Percentiles rank a stretch among this genome's conserved stretches.
Evolutionary conservation across 129 eudicot species (phyloP).

Genomic region (Calendula officinalis): DNA sequence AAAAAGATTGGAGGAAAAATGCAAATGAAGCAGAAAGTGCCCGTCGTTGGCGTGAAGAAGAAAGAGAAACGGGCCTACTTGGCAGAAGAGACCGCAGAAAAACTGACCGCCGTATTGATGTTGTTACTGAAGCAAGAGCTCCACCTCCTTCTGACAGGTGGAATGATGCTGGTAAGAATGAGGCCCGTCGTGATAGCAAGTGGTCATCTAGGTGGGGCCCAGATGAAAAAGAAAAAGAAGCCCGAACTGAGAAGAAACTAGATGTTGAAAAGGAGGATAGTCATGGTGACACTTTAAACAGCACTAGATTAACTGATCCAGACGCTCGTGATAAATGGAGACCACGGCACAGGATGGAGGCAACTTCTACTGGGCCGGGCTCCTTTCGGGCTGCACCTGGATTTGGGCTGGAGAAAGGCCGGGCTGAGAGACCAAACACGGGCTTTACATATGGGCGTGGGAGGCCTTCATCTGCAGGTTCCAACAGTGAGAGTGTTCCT

Average conservation of each 20-base stretch:
- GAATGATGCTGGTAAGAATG: constrained; percentile 61
- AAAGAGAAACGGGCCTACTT: constrained; percentile 96
- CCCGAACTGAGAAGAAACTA: constrained; percentile 53
- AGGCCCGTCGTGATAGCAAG: constrained; percentile 70
- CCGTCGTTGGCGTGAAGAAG: constrained; percentile 99
- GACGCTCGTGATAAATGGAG: constrained; percentile 96
- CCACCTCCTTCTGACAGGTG: constrained; percentile 67
- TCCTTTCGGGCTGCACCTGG: constrained; percentile 92
- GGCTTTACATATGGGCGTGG: constrained; percentile 92
- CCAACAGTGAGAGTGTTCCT: constrained; percentile 45
- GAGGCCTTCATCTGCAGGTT: constrained; percentile 51
- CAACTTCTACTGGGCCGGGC: constrained; percentile 50
- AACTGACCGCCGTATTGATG: constrained; percentile 76
- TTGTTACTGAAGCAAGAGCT: constrained; percentile 46
- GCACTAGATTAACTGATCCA: constrained; percentile 48
- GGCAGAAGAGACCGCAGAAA: constrained; percentile 85
- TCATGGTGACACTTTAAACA: constrained; percentile 41
- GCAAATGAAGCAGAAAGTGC: constrained; percentile 62
- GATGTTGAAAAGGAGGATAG: constrained; percentile 68
- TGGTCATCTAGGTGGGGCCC: constrained; percentile 99
- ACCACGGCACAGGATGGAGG: constrained; percentile 93
- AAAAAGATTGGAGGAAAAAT: constrained; percentile 79
- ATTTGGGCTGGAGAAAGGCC: constrained; percentile 76
- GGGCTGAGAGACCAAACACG: constrained; percentile 52
- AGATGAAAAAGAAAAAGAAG: constrained; percentile 89